Conservation (phyloP, 2,329 filamentous ascomycete species). For the Xylaria hypoxylon region DNA sequence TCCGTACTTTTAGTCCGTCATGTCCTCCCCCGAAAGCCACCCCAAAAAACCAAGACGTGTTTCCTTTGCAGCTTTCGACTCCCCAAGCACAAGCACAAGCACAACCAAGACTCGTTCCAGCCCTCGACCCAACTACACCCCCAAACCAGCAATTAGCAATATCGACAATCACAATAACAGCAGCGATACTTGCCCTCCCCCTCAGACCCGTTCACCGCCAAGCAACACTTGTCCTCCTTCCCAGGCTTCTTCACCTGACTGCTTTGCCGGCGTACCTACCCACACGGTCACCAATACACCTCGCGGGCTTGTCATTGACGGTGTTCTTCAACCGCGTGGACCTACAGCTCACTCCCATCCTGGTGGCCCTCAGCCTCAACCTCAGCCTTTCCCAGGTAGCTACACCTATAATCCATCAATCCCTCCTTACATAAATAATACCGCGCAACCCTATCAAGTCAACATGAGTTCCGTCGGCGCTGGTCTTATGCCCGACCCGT, state of each 20-base stretch:
- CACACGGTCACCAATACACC: constrained; percentile 38
- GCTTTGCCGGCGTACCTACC: constrained; percentile 5
- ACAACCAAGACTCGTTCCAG: constrained; percentile 1
- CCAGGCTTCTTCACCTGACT: background rate
- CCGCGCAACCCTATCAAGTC: constrained; percentile 36
- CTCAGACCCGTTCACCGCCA: constrained; percentile 9
- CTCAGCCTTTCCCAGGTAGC: constrained; percentile 31
- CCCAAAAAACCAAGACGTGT: constrained; percentile 31
- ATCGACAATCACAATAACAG: constrained; percentile 1
- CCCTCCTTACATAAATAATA: constrained; percentile 29
- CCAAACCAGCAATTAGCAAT: constrained; percentile 13
- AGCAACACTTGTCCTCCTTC: background rate
- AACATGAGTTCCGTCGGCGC: constrained; percentile 59
- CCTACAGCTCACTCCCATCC: constrained; percentile 14
- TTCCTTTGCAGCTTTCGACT: constrained; percentile 28
- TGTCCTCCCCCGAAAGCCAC: constrained; percentile 11
- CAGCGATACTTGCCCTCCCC: constrained; percentile 3
- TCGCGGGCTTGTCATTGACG: constrained; percentile 39
- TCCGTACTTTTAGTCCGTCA: constrained; percentile 1
- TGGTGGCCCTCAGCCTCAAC: constrained; percentile 37
- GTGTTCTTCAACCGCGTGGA: constrained; percentile 33
- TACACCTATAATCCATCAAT: constrained; percentile 25
- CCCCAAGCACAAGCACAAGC: constrained; percentile 13
- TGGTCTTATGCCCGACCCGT: constrained; percentile 53
- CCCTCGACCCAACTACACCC: background rate